phyloP scores from a whole-genome alignment of 2,329 filamentous ascomycete genomes.

The Paraconiothyrium sp. region DNA sequence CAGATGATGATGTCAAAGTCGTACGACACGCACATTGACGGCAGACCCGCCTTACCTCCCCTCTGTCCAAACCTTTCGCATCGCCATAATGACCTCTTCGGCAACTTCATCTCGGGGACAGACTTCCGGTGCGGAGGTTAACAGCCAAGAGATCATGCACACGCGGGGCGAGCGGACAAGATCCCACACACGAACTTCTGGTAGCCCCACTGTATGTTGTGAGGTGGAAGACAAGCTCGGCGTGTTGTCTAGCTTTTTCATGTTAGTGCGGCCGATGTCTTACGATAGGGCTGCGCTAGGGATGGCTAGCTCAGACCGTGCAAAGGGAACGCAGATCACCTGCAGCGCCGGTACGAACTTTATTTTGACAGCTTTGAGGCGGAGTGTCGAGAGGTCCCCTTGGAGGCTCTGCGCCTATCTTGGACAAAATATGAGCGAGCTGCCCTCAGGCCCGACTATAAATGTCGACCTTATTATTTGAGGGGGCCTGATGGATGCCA shows the following conservation, averaged over 20 bases:
- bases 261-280: conserved; percentile 1
- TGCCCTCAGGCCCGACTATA: not conserved
- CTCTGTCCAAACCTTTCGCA: not conserved
- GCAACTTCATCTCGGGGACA: not conserved
- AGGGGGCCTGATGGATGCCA: not conserved
- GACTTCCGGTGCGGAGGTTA: not conserved
- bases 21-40: not conserved
- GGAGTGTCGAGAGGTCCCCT: not conserved
- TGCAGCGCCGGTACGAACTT: conserved; percentile 7
- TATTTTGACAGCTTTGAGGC: conserved; percentile 4
- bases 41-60: not conserved
- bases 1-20: not conserved
- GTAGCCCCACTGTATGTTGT: not conserved
- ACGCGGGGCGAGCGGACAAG: not conserved
- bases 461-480: not conserved
- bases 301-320: not conserved
- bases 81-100: not conserved
- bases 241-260: not conserved
- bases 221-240: not conserved
- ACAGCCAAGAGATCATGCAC: not conserved
- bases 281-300: conserved; percentile 3
- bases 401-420: not conserved
- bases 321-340: conserved; percentile 1
- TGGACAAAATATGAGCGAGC: not conserved
- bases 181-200: not conserved